A percentile compares a stretch with the other conserved stretches of the same genome.
These are phyloP conservation scores for Ormosia semicastrata DNA, from an alignment of 306 rosid species.

Conservation along the genomic window DNA sequence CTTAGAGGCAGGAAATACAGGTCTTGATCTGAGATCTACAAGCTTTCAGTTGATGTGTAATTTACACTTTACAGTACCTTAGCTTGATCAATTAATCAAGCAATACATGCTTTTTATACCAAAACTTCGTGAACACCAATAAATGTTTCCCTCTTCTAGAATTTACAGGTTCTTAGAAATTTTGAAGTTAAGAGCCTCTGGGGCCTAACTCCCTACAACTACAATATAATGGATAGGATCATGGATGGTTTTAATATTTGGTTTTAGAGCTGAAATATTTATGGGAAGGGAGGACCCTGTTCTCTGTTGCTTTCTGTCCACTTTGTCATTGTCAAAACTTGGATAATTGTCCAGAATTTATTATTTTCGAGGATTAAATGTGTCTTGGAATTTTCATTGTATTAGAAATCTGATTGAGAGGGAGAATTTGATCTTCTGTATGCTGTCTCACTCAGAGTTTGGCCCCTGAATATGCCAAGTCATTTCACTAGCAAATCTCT, in stretches of 20 bases:
- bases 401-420: neutral
- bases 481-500: neutral
- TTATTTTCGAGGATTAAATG: neutral
- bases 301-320: neutral
- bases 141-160: neutral
- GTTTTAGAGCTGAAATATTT: neutral
- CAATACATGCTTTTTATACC: neutral
- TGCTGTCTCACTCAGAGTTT: neutral
- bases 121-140: conserved; percentile 1
- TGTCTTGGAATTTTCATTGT: neutral
- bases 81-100: conserved; percentile 2
- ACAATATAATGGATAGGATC: neutral
- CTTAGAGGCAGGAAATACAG: neutral
- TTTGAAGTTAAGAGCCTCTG: neutral
- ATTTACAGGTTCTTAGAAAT: neutral
- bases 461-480: neutral
- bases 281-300: neutral
- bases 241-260: neutral
- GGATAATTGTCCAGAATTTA: neutral
- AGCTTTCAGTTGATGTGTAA: neutral
- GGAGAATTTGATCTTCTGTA: neutral
- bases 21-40: neutral
- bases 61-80: neutral
- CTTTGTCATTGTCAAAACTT: neutral
- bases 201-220: neutral